Conservation (phyloP, 768 basidiomycete genomes). For the Daedalea quercina region DNA sequence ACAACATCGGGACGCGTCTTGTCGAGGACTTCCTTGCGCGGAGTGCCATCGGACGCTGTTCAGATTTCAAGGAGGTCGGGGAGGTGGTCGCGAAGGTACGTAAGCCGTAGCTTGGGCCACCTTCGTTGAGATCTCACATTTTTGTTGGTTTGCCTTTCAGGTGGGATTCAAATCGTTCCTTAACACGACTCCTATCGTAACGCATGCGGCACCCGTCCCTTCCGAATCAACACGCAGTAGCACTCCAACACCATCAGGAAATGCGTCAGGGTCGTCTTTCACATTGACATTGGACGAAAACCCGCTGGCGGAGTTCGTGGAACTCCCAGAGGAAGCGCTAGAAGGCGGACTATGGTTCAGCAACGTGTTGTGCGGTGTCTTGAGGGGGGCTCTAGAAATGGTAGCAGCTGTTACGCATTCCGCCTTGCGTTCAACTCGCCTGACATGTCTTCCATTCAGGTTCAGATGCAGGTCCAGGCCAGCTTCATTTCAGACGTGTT, state of each 20-base stretch:
- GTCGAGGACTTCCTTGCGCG: conserved; percentile 97
- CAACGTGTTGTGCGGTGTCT: conserved; percentile 91
- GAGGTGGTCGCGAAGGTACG: conserved; percentile 90
- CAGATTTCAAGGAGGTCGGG: conserved; percentile 90
- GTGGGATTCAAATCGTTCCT: conserved; percentile 98
- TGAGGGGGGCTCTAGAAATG: conserved; percentile 95
- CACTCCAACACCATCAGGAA: conserved; percentile 30
- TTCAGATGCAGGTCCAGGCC: conserved; percentile 92
- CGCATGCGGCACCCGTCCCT: conserved; percentile 54
- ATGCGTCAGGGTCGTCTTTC: conserved; percentile 54
- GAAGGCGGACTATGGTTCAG: conserved; percentile 96
- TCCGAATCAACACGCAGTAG: conserved; percentile 35
- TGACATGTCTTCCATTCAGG: conserved; percentile 38
- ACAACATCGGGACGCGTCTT: conserved; percentile 92
- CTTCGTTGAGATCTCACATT: background rate
- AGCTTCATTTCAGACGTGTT: conserved; percentile 87
- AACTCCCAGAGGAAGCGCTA: conserved; percentile 87
- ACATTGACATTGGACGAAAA: conserved; percentile 91
- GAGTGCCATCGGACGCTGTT: conserved; percentile 85
- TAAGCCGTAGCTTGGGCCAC: conserved; percentile 1
- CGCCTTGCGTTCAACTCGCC: background rate
- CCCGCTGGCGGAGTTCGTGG: conserved; percentile 94
- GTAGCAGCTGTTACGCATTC: conserved; percentile 36
- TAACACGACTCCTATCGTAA: conserved; percentile 81
- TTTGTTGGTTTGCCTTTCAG: conserved; percentile 31